A percentile compares a stretch with the other conserved stretches of the same genome.
These are phyloP conservation scores for Venturia oleaginea DNA, from an alignment of 2,329 filamentous ascomycete species.

Conservation along the genomic window DNA sequence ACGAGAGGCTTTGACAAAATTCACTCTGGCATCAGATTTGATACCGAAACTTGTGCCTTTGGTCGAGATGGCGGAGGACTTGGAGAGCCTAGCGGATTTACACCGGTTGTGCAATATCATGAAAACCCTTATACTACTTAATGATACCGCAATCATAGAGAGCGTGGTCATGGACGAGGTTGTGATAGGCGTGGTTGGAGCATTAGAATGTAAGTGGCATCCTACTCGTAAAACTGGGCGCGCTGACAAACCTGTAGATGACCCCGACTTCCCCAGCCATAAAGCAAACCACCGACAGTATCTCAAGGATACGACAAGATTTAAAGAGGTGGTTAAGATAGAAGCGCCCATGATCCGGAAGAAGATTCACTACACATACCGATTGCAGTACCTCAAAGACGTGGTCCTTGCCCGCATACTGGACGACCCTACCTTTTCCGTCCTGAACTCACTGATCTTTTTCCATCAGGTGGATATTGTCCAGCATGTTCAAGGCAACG, in stretches of 20 bases:
- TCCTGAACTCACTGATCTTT: conserved; percentile 95
- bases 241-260: conserved; percentile 47
- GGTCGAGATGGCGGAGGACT: conserved; percentile 80
- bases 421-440: conserved; percentile 94
- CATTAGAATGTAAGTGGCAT: conserved; percentile 62
- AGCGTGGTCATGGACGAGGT: conserved; percentile 83
- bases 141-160: conserved; percentile 92
- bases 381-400: conserved; percentile 92
- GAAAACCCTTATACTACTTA: conserved; percentile 90
- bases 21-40: conserved; percentile 77
- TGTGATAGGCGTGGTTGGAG: conserved; percentile 85
- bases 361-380: conserved; percentile 95
- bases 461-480: conserved; percentile 99
- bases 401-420: conserved; percentile 95
- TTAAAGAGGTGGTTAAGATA: conserved; percentile 93
- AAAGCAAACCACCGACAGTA: conserved; percentile 96
- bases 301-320: conserved; percentile 77
- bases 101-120: conserved; percentile 95
- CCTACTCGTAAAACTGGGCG: conserved; percentile 10
- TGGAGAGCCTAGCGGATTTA: conserved; percentile 77
- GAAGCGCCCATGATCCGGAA: conserved; percentile 69
- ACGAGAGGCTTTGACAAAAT: conserved; percentile 79
- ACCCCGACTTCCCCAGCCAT: conserved; percentile 94
- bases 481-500: conserved; percentile 81
- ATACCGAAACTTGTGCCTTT: conserved; percentile 78